These are phyloP conservation scores for Protomyces inundatus DNA, from an alignment of 1,139 yeast species.

Conservation along the genomic window DNA sequence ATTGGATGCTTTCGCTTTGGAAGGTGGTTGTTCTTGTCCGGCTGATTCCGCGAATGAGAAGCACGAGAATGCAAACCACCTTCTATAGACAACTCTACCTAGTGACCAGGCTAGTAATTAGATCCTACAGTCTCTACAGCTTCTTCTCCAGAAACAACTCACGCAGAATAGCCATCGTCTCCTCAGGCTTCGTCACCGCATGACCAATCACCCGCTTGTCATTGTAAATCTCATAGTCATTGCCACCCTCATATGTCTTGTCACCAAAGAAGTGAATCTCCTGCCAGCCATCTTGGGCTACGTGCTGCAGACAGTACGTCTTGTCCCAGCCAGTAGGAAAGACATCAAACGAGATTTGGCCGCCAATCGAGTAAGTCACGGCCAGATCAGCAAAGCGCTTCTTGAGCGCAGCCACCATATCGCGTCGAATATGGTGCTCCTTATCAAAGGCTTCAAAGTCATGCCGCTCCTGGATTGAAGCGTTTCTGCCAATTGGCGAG, in stretches of 20 bases:
- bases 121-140: too few species aligned
- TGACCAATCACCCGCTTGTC: conserved; percentile 95
- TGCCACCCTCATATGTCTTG: conserved; percentile 93
- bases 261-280: conserved; percentile 97
- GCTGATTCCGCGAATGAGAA: too few species aligned
- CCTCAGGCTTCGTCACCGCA: conserved; percentile 80
- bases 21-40: too few species aligned
- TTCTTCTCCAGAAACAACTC: conserved; percentile 53
- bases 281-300: conserved; percentile 74
- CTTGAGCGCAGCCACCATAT: conserved; percentile 76
- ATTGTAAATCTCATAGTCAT: conserved; percentile 90
- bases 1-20: neutral
- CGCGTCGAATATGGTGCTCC: conserved; percentile 70
- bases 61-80: too few species aligned
- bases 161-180: conserved; percentile 77
- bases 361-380: conserved; percentile 84
- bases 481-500: conserved; percentile 97
- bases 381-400: conserved; percentile 75
- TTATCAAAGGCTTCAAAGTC: conserved; percentile 83
- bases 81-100: too few species aligned
- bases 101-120: too few species aligned
- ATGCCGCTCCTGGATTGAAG: conserved; percentile 85
- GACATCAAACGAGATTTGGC: conserved; percentile 97
- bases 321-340: conserved; percentile 99
- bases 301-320: conserved; percentile 94